phyloP scores from a whole-genome alignment of 1,139 yeast genomes.

The Yamadazyma diddensiae region DNA sequence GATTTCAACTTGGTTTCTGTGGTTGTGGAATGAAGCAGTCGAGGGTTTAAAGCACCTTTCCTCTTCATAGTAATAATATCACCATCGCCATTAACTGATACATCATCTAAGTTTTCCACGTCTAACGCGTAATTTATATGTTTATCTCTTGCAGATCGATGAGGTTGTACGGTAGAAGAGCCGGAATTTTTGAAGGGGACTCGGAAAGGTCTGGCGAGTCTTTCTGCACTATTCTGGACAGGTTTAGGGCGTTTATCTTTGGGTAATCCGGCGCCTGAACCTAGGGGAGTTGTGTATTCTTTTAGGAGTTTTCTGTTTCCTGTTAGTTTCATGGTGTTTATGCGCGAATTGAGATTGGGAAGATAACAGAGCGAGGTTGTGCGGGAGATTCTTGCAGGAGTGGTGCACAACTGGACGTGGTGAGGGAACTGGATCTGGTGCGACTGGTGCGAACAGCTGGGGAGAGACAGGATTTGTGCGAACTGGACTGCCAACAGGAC shows the following conservation, averaged over 20 bases:
- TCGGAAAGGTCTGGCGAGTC: conserved; percentile 40
- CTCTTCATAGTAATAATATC: conserved; percentile 24
- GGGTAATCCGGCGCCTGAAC: conserved; percentile 46
- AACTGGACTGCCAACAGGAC: too few species aligned
- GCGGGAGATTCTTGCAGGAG: too few species aligned
- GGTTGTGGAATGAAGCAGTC: conserved; percentile 23
- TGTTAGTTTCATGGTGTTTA: conserved; percentile 7
- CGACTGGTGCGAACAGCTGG: too few species aligned
- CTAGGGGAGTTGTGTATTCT: conserved; percentile 43
- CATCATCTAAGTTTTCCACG: conserved; percentile 17
- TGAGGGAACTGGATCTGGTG: too few species aligned
- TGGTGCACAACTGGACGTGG: too few species aligned
- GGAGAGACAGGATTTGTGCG: too few species aligned
- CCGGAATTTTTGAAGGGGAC: conserved; percentile 37
- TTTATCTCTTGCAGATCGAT: conserved; percentile 27
- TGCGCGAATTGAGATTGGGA: too few species aligned
- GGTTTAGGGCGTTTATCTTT: conserved; percentile 40
- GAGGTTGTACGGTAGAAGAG: conserved; percentile 11
- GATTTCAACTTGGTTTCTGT: conserved; percentile 35
- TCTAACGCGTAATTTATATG: conserved; percentile 25
- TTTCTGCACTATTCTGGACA: conserved; percentile 31
- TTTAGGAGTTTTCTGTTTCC: conserved; percentile 28
- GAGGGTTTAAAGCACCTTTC: conserved; percentile 52
- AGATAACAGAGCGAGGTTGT: too few species aligned
- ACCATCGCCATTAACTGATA: conserved; percentile 27